These are phyloP conservation scores for Prunus fruticosa DNA, from an alignment of 306 rosid species.

Conservation along the genomic window DNA sequence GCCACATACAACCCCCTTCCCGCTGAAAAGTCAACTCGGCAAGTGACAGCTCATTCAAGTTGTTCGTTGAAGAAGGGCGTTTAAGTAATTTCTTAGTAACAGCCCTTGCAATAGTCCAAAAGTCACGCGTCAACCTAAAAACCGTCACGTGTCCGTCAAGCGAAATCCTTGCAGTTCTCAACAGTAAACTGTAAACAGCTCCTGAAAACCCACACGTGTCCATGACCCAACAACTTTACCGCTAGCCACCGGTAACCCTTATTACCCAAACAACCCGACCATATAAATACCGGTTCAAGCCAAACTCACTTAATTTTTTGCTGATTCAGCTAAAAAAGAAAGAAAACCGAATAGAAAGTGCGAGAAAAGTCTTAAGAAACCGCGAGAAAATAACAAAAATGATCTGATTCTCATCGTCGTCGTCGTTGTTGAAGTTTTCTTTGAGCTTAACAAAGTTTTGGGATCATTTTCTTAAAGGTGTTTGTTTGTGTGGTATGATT, in stretches of 20 bases:
- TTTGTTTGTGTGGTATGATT: slow-evolving; percentile 10
- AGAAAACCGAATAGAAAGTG: slow-evolving; percentile 26
- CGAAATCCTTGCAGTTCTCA: slow-evolving; percentile 18
- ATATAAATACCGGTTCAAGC: slow-evolving; percentile 29
- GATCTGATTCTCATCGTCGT: slow-evolving; percentile 3
- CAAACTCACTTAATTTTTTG: neutral
- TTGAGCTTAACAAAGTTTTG: slow-evolving; percentile 11
- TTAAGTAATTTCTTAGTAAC: neutral
- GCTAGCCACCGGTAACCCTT: slow-evolving; percentile 56
- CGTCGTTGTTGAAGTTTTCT: neutral
- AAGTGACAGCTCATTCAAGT: slow-evolving; percentile 14
- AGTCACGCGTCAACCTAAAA: slow-evolving; percentile 45
- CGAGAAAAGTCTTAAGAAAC: slow-evolving; percentile 39
- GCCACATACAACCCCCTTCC: no score
- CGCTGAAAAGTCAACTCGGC: slow-evolving; percentile 32
- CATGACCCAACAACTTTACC: slow-evolving; percentile 17
- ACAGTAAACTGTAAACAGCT: neutral
- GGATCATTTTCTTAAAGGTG: slow-evolving; percentile 8
- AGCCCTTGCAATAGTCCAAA: slow-evolving; percentile 11
- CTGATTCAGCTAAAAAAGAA: neutral
- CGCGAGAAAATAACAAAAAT: slow-evolving; percentile 8
- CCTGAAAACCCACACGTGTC: slow-evolving; percentile 42
- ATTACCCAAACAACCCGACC: slow-evolving; percentile 3
- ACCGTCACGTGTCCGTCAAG: slow-evolving; percentile 48
- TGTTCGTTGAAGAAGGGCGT: slow-evolving; percentile 14